Conservation (phyloP, 192 early-diverging fungal genomes). For the Coemansia sp. region DNA sequence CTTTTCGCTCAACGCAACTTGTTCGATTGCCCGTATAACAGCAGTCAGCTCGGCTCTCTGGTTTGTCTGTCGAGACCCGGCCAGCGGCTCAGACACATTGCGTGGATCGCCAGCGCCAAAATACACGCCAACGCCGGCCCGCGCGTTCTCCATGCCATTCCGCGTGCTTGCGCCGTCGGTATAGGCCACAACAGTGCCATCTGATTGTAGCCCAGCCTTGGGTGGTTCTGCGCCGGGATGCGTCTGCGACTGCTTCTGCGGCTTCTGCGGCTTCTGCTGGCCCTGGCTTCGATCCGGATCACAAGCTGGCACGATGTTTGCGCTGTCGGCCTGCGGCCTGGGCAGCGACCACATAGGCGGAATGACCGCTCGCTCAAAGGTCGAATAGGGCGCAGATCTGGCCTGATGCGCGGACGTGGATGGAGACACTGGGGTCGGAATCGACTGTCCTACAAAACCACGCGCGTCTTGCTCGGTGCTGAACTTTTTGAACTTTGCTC, state of each 20-base stretch:
- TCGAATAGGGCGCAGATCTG: not conserved
- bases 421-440: not conserved
- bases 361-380: not conserved
- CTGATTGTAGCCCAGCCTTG: not conserved
- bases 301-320: too few species aligned
- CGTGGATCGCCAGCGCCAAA: constrained; percentile 59
- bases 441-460: constrained; percentile 45
- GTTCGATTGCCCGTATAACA: constrained; percentile 17
- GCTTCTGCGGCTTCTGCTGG: not conserved
- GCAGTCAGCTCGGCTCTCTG: constrained; percentile 35
- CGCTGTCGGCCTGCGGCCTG: too few species aligned
- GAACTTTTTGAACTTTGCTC: constrained; percentile 70
- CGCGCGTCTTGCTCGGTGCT: constrained; percentile 57
- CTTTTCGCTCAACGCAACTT: not conserved
- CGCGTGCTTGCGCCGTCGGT: constrained; percentile 78
- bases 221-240: not conserved
- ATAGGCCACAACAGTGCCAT: constrained; percentile 59
- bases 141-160: constrained; percentile 68
- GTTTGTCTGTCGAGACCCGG: constrained; percentile 22
- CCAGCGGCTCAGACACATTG: constrained; percentile 52
- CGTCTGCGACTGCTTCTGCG: not conserved
- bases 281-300: too few species aligned
- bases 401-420: not conserved
- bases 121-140: constrained; percentile 85
- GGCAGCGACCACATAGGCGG: not conserved